Evolutionary conservation across 2,329 filamentous ascomycete genomes (phyloP).

Genomic region (Diplodia intermedia): DNA sequence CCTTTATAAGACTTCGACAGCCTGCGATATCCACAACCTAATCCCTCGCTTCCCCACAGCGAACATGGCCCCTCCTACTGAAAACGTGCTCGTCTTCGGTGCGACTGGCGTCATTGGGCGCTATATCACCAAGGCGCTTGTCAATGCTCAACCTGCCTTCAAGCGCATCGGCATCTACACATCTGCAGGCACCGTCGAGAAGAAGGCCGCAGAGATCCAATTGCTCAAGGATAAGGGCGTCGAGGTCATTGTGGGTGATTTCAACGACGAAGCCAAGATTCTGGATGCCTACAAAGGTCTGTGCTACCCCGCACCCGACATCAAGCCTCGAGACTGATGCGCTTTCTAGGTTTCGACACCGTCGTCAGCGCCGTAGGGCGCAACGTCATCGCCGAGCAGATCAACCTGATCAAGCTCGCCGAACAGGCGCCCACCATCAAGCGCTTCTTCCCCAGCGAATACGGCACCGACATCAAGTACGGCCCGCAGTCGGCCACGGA

Average conservation of each 20-base stretch:
- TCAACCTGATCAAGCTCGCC: slow-evolving; percentile 67
- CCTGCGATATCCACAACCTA: not conserved
- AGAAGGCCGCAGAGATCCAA: slow-evolving; percentile 59
- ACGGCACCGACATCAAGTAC: slow-evolving; percentile 71
- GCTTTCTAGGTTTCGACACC: slow-evolving; percentile 63
- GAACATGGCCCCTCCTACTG: slow-evolving; percentile 34
- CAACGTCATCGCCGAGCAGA: slow-evolving; percentile 66
- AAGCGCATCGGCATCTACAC: slow-evolving; percentile 63
- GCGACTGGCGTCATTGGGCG: slow-evolving; percentile 61
- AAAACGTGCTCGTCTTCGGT: slow-evolving; percentile 61
- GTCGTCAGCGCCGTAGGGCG: slow-evolving; percentile 70
- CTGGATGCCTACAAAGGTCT: slow-evolving; percentile 62
- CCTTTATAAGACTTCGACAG: not conserved
- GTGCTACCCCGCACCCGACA: slow-evolving; percentile 12
- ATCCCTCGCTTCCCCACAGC: not conserved
- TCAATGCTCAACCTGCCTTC: slow-evolving; percentile 55
- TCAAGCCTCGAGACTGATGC: not conserved
- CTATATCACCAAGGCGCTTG: slow-evolving; percentile 59
- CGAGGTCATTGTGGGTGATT: slow-evolving; percentile 63
- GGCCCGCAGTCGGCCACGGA: slow-evolving; percentile 65
- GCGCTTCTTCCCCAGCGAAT: slow-evolving; percentile 73
- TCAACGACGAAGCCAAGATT: slow-evolving; percentile 61
- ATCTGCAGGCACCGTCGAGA: slow-evolving; percentile 58
- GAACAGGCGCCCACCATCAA: slow-evolving; percentile 61
- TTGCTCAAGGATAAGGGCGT: slow-evolving; percentile 56